Evolutionary conservation across 148 eudicot species (phyloP), one percentile per base, ranked within the genome.

Genomic region (Rhododendron williamsianum): DNA sequence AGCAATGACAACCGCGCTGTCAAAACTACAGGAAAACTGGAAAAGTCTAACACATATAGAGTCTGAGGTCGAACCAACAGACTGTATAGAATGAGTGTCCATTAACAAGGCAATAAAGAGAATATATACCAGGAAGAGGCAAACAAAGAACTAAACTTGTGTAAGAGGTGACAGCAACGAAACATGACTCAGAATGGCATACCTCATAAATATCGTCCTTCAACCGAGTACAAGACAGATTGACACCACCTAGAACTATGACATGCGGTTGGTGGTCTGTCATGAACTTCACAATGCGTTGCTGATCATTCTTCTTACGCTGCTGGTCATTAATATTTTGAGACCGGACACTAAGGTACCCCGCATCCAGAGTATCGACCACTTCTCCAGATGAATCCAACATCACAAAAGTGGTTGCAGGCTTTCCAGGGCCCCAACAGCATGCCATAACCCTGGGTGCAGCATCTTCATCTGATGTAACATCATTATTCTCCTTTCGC

Each of bases 371-470:
- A 4, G 93, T 93, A 91, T 97, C 98, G 52, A 95, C 88, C 80
- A 97, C 93, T 90, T 97, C 98, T 84, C 99, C 99, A 90, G 87
- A 91, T 49, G 98, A 93, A 93, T 97, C 98, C 89, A 97, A 86
- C 99, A 97, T 95, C 87, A 95, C 99, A 86, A 97, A 95, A 43
- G 98, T 95, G 52, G 94, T 95, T 41, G 95, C 85, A 65, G 99
- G 98, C 87, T 93, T 95, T 85, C 98, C 98, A 58, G 93, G 93
- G 23, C 98, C 98, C 98, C 98, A 97, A 86, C 99, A 97, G 88
- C 99, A 97, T 84, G 98, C 98, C 99, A 97, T 95, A 72, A 97
- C 98, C 91, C 99, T 92, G 0, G 98, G 98, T 83, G 98, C 98
- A 80, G 90, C 91, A 83, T 94, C 98, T 76, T 94, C 98, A 69